Evolutionary conservation across 768 basidiomycete genomes (phyloP).

Genomic region (Amyloporia xantha): DNA sequence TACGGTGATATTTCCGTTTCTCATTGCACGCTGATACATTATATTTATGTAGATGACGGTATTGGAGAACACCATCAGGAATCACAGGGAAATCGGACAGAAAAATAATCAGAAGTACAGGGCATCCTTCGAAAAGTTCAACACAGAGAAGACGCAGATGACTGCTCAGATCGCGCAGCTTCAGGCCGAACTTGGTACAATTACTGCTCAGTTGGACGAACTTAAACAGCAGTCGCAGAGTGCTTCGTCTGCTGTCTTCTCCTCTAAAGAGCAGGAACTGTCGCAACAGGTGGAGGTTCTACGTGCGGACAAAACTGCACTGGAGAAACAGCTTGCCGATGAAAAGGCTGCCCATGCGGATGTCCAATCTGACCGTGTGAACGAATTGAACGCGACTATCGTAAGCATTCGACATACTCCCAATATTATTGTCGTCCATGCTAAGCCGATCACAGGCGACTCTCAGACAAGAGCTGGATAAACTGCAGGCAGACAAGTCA

Average conservation of each 20-base stretch:
- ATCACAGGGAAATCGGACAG: constrained; percentile 11
- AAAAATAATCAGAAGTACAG: constrained; percentile 23
- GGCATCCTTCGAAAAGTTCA: constrained; percentile 13
- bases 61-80: background rate
- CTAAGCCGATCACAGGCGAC: constrained; percentile 32
- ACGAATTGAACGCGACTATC: constrained; percentile 22
- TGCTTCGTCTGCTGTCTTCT: constrained; percentile 10
- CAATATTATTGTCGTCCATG: background rate
- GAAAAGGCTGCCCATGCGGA: constrained; percentile 29
- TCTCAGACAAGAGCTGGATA: constrained; percentile 55
- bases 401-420: constrained; percentile 29
- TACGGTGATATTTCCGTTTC: constrained; percentile 3
- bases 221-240: constrained; percentile 29
- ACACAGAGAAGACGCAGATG: constrained; percentile 12
- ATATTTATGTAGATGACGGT: background rate
- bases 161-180: constrained; percentile 16
- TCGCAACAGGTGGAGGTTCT: constrained; percentile 29
- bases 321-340: constrained; percentile 34
- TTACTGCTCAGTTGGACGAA: constrained; percentile 21
- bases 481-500: constrained; percentile 53
- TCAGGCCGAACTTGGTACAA: constrained; percentile 15
- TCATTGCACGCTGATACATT: background rate
- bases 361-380: constrained; percentile 7
- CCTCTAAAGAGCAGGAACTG: constrained; percentile 25
- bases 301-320: constrained; percentile 29